Conservation (phyloP, 192 early-diverging fungal species). For the Dissophora ornata region DNA sequence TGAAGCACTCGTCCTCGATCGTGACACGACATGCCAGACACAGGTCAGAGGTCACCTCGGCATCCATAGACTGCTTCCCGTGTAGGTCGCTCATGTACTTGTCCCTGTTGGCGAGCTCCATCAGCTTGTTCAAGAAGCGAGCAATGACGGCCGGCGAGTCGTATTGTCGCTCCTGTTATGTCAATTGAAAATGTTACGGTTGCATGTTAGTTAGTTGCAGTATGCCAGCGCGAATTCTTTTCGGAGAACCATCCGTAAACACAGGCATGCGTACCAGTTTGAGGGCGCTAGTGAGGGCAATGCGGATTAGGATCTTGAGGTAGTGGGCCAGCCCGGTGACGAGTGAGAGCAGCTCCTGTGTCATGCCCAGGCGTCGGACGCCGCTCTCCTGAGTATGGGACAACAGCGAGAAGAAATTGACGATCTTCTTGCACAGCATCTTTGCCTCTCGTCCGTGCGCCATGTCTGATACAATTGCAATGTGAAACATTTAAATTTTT, state of each 20-base stretch:
- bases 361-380: constrained; percentile 68
- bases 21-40: constrained; percentile 82
- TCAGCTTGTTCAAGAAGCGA: constrained; percentile 83
- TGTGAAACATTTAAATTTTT: too few species aligned
- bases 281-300: constrained; percentile 88
- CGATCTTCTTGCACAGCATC: constrained; percentile 94
- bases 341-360: constrained; percentile 88
- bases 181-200: too few species aligned
- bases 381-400: constrained; percentile 76
- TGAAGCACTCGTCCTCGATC: constrained; percentile 91
- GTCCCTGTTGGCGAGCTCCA: constrained; percentile 70
- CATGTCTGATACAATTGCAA: constrained; percentile 57
- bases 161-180: constrained; percentile 75
- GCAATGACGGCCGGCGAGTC: constrained; percentile 62
- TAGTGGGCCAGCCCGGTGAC: constrained; percentile 93
- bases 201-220: too few species aligned
- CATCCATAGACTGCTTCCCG: constrained; percentile 61
- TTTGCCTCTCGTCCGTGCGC: constrained; percentile 92
- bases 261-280: constrained; percentile 75
- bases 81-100: constrained; percentile 34
- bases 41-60: constrained; percentile 79
- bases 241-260: too few species aligned
- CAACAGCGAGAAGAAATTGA: constrained; percentile 93
- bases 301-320: constrained; percentile 90
- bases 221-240: too few species aligned